Percentiles rank a stretch among this genome's conserved stretches.
Conservation (phyloP, 768 basidiomycete genomes). For the Lanmaoa pseudosensibilis region DNA sequence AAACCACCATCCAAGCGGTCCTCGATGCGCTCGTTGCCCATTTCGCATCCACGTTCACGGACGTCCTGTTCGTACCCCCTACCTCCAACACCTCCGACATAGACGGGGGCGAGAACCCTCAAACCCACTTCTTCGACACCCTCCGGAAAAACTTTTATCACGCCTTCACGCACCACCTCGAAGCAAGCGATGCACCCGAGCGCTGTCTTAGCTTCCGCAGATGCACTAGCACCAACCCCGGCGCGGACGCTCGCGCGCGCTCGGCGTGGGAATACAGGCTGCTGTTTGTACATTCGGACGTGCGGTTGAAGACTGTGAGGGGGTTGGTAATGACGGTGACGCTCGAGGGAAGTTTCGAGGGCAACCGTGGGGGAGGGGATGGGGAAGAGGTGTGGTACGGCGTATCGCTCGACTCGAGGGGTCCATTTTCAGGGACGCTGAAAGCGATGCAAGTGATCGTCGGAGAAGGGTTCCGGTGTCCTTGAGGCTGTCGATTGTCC, state of each 20-base stretch:
- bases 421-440: background rate
- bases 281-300: background rate
- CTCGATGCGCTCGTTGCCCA: slow-evolving; percentile 4
- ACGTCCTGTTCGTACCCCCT: background rate
- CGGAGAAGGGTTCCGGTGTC: slow-evolving; percentile 3
- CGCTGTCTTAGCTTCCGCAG: background rate
- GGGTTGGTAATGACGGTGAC: slow-evolving; percentile 11
- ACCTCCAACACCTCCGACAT: no score
- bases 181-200: background rate
- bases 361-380: background rate
- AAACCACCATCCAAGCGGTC: background rate
- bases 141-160: slow-evolving; percentile 1
- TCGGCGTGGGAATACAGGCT: slow-evolving; percentile 7
- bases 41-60: background rate
- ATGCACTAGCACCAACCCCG: no score
- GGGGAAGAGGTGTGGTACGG: slow-evolving; percentile 1
- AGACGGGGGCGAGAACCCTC: background rate
- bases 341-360: slow-evolving; percentile 1
- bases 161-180: slow-evolving; percentile 5
- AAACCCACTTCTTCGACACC: slow-evolving; percentile 2
- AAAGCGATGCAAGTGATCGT: slow-evolving; percentile 5
- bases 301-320: background rate
- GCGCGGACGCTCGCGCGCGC: background rate
- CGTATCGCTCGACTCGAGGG: background rate
- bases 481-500: background rate